Base-by-base conservation (phyloP, 108 stramenopile genomes). In the Cyclotella baltica region DNA sequence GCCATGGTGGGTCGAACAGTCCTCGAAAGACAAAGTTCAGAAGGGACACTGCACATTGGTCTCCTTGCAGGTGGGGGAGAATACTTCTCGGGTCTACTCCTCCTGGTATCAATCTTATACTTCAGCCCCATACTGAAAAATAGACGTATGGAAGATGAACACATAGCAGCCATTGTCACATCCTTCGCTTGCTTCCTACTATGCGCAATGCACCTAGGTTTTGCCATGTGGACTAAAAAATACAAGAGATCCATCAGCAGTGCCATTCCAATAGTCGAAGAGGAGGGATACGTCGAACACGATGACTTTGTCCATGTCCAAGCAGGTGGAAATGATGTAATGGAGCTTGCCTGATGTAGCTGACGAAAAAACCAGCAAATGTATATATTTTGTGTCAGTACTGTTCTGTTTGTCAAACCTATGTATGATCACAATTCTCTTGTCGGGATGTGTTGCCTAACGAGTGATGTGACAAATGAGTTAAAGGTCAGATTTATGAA, bases 81-180 rank as follows among this genome's bases (percentile, higher is more conserved):
- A 30, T 62, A 73, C 55, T 73, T 62, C 30, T 31, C 72, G 3
- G 58, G 55, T 16, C 35, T 62, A 27, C 72, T 73, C 3, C 56
- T 73, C 23, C 20, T 73, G 61, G 72, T 73, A 13, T 62, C 25
- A 15, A 61, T 73, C 19, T 31, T 73, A 3, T 73, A 62, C 52
- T 50, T 56, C 46, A 73, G 35, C 33, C 48, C 52, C n/a, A 18
- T 46, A 20, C 35, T 73, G 5, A 10, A 30, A 28, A 46, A 73
- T 20, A 20, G 59, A 6, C 28, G 48, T 23, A 9, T 9, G 15
- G 72, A 73, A 18, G 61, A 73, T 51, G 72, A 33, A 62, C 48
- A 25, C 27, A 27, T 37, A 1, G 59, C 59, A 30, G 58, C 72
- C 5, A 29, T 38, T 1, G 72, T 38, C 0, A 48, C 50, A 34